Percentiles rank a stretch among this genome's conserved stretches.
phyloP scores from a whole-genome alignment of 2,329 filamentous ascomycete species.

The Tolypocladium endophyticum region DNA sequence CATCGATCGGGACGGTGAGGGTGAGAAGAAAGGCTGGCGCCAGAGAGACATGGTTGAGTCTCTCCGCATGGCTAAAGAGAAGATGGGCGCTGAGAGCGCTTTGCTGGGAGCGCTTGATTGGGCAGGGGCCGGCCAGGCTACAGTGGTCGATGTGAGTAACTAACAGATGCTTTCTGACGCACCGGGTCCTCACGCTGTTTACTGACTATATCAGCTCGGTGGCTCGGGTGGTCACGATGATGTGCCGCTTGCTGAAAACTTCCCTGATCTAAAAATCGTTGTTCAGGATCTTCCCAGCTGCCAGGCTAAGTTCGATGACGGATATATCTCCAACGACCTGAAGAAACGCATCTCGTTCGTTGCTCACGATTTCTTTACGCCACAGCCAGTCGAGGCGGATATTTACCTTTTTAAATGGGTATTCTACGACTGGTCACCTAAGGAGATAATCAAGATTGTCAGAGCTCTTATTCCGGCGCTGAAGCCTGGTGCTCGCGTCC shows the following conservation, averaged over 20 bases:
- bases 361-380: slow-evolving; percentile 24
- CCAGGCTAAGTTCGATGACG: slow-evolving; percentile 18
- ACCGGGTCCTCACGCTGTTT: not conserved
- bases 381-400: slow-evolving; percentile 26
- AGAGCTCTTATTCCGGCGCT: slow-evolving; percentile 30
- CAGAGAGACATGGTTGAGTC: slow-evolving; percentile 6
- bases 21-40: slow-evolving; percentile 8
- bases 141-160: slow-evolving; percentile 6
- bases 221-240: slow-evolving; percentile 28
- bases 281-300: slow-evolving; percentile 32
- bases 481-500: slow-evolving; percentile 27
- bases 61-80: slow-evolving; percentile 2
- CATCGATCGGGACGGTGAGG: slow-evolving; percentile 5
- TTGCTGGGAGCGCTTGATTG: slow-evolving; percentile 9
- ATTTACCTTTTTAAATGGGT: slow-evolving; percentile 42
- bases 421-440: slow-evolving; percentile 43
- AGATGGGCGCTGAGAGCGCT: slow-evolving; percentile 1
- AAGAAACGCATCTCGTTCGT: slow-evolving; percentile 21
- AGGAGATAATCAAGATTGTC: slow-evolving; percentile 26
- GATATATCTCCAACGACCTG: slow-evolving; percentile 17
- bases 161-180: not conserved
- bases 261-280: slow-evolving; percentile 23
- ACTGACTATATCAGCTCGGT: slow-evolving; percentile 17
- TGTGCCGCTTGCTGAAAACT: slow-evolving; percentile 12
- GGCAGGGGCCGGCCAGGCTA: slow-evolving; percentile 2